Conservation (phyloP, 139 green algal genomes). For the Chlamydomonas applanata region DNA sequence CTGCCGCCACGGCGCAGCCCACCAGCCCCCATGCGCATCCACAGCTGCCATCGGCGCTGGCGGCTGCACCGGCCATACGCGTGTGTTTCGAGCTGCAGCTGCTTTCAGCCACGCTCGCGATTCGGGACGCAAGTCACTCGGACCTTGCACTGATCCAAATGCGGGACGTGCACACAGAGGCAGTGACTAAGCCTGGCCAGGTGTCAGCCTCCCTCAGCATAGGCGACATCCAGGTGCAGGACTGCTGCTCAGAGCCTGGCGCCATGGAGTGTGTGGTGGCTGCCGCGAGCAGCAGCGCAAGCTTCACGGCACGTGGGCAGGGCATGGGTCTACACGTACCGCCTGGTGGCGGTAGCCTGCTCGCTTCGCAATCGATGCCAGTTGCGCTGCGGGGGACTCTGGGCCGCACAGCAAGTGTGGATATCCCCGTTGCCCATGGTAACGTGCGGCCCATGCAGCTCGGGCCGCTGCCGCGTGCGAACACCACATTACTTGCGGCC, state of each 20-base stretch:
- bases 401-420: too few species aligned
- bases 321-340: background rate
- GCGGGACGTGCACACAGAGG: background rate
- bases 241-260: constrained; percentile 33
- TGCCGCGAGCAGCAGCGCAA: background rate
- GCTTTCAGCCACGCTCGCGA: background rate
- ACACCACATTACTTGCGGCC: too few species aligned
- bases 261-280: constrained; percentile 31
- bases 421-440: too few species aligned
- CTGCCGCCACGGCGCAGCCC: background rate
- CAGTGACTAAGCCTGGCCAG: background rate
- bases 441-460: too few species aligned
- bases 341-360: background rate
- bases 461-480: too few species aligned
- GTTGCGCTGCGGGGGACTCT: too few species aligned
- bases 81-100: background rate
- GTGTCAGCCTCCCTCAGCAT: background rate
- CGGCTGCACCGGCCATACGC: too few species aligned
- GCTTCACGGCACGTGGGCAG: background rate
- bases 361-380: too few species aligned
- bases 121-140: background rate
- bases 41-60: too few species aligned
- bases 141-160: background rate
- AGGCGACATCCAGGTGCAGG: constrained; percentile 1
- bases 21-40: background rate